phyloP scores from a whole-genome alignment of 768 basidiomycete genomes.

The Suillus alpinus region DNA sequence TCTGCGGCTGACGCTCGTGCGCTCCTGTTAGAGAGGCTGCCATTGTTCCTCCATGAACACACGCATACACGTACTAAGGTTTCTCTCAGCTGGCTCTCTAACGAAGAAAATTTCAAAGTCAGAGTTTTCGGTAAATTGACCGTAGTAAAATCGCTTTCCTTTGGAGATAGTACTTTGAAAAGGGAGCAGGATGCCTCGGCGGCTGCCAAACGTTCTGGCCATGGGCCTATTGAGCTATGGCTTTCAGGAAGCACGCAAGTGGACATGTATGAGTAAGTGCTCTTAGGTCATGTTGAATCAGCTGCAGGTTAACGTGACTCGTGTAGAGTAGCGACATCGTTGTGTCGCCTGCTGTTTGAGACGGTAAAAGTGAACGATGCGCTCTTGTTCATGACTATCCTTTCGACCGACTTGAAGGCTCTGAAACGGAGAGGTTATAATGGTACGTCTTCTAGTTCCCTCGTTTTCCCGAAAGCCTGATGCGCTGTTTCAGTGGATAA shows the following conservation, averaged over 20 bases:
- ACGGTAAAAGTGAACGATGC: constrained; percentile 82
- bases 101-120: constrained; percentile 65
- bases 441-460: constrained; percentile 40
- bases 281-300: constrained; percentile 1
- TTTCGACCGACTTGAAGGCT: constrained; percentile 84
- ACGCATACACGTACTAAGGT: constrained; percentile 61
- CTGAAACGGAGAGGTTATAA: constrained; percentile 85
- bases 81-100: constrained; percentile 64
- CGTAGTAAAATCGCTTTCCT: constrained; percentile 58
- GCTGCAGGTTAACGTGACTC: constrained; percentile 5
- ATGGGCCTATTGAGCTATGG: constrained; percentile 72
- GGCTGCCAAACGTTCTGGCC: constrained; percentile 51
- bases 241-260: constrained; percentile 70
- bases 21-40: constrained; percentile 78
- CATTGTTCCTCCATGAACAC: constrained; percentile 91
- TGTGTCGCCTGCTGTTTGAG: constrained; percentile 79
- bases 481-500: constrained; percentile 64
- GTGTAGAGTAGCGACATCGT: constrained; percentile 74
- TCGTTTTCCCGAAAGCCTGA: not conserved
- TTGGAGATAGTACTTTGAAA: constrained; percentile 46
- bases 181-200: constrained; percentile 73
- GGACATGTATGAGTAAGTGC: constrained; percentile 89
- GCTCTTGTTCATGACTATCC: constrained; percentile 87
- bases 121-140: constrained; percentile 62
- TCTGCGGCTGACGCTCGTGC: constrained; percentile 50